phyloP scores from a whole-genome alignment of 1,284 basidiomycete genomes.

The Albatrellus sp. region DNA sequence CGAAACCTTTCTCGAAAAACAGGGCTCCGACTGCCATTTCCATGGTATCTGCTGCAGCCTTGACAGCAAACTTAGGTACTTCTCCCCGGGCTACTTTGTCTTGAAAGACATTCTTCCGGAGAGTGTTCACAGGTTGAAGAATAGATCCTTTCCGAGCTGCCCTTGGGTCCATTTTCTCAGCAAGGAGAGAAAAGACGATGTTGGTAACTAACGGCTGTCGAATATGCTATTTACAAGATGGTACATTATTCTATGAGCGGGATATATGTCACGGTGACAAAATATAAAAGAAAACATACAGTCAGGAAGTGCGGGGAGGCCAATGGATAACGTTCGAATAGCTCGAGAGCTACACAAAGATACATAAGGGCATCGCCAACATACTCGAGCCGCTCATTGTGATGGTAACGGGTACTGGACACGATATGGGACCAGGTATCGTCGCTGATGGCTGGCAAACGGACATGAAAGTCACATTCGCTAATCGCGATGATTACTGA shows the following conservation, averaged over 20 bases:
- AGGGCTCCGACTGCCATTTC: slow-evolving; percentile 21
- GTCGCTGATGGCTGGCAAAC: slow-evolving; percentile 19
- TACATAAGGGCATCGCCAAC: slow-evolving; percentile 23
- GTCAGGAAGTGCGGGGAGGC: slow-evolving; percentile 19
- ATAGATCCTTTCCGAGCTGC: slow-evolving; percentile 13
- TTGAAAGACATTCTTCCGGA: not conserved
- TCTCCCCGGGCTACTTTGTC: not conserved
- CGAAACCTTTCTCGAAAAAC: slow-evolving; percentile 17
- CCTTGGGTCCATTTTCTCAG: slow-evolving; percentile 19
- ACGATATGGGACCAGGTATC: slow-evolving; percentile 18
- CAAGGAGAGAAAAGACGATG: slow-evolving; percentile 17
- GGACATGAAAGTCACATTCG: slow-evolving; percentile 12
- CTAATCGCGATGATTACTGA: slow-evolving; percentile 4
- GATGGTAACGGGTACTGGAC: slow-evolving; percentile 1
- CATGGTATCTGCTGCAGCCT: slow-evolving; percentile 20
- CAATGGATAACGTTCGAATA: slow-evolving; percentile 16
- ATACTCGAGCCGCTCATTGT: slow-evolving; percentile 22
- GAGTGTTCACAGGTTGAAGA: not conserved
- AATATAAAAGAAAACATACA: slow-evolving; percentile 13
- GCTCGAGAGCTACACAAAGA: slow-evolving; percentile 17
- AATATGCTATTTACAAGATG: not conserved
- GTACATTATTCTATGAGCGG: not conserved
- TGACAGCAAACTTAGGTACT: slow-evolving; percentile 13
- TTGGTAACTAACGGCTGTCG: slow-evolving; percentile 3
- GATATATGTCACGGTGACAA: not conserved